A percentile compares a stretch with the other conserved stretches of the same genome.
phyloP scores from a whole-genome alignment of 148 eudicot genomes.

The Arbutus unedo region DNA sequence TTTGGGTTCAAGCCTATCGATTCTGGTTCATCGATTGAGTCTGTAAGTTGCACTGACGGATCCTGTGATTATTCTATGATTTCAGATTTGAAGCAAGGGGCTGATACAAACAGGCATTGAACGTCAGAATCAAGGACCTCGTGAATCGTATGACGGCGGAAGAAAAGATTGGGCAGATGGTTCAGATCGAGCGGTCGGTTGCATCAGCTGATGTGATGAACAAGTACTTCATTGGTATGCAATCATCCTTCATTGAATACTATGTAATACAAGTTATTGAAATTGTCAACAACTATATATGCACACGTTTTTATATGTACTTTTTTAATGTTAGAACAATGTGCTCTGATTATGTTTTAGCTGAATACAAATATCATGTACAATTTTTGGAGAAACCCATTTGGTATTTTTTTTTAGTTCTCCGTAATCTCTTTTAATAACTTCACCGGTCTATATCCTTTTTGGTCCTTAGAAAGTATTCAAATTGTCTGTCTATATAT shows the following conservation, averaged over 20 bases:
- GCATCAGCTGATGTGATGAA: conserved; percentile 13
- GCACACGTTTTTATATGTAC: neutral
- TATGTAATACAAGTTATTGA: neutral
- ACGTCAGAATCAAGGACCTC: conserved; percentile 17
- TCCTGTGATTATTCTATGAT: neutral
- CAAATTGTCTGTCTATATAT: neutral
- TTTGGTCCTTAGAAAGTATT: neutral
- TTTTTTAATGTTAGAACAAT: neutral
- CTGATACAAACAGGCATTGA: conserved; percentile 12
- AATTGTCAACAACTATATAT: neutral
- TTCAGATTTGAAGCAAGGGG: too few relatives aligned
- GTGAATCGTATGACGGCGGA: conserved; percentile 16
- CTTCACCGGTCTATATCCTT: conserved; percentile 3
- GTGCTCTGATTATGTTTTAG: neutral
- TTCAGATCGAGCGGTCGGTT: neutral
- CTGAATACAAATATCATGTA: neutral
- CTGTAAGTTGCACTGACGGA: neutral
- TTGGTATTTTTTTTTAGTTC: neutral
- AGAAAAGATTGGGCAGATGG: conserved; percentile 24
- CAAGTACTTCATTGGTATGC: neutral
- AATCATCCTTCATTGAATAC: neutral
- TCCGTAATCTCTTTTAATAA: neutral
- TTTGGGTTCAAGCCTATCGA: neutral
- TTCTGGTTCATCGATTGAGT: neutral
- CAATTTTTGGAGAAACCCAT: neutral